Evolutionary conservation across 2,329 filamentous ascomycete genomes (phyloP).

Genomic region (Sporothrix globosa): DNA sequence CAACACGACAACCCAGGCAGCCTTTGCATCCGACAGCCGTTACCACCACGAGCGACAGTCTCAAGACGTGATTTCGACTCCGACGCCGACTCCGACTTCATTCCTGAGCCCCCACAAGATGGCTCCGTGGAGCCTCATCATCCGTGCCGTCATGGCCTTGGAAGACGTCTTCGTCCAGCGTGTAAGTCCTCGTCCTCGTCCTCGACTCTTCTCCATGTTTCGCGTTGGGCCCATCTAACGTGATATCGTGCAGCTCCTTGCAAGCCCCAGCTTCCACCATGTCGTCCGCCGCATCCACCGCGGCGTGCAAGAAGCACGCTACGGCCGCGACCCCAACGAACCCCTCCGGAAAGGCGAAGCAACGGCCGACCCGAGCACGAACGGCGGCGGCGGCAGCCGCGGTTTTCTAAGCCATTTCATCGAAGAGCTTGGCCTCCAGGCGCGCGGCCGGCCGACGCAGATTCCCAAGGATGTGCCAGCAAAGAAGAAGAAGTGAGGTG

Average conservation of each 20-base stretch:
- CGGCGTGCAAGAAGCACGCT: constrained; percentile 51
- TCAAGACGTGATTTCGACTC: neutral
- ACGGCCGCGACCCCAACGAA: constrained; percentile 56
- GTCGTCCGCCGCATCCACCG: constrained; percentile 58
- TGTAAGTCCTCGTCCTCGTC: constrained; percentile 24
- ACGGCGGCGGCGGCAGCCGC: constrained; percentile 13
- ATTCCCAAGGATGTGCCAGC: neutral
- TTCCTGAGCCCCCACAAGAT: constrained; percentile 22
- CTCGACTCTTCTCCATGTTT: neutral
- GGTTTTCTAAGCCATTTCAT: constrained; percentile 54
- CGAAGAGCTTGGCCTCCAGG: constrained; percentile 57
- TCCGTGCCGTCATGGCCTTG: constrained; percentile 33
- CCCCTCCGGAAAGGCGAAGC: constrained; percentile 58
- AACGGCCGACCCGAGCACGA: constrained; percentile 47
- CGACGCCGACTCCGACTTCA: constrained; percentile 1
- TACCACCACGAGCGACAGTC: neutral
- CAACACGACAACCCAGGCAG: neutral
- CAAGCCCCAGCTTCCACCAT: constrained; percentile 56
- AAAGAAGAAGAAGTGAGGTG: neutral
- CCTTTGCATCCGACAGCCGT: neutral
- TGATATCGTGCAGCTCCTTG: constrained; percentile 49
- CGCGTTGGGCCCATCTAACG: neutral
- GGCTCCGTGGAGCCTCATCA: constrained; percentile 34
- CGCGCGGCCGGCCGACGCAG: constrained; percentile 44
- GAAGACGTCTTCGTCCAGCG: constrained; percentile 36